phyloP scores from a whole-genome alignment of 352 stramenopile genomes.

The Phytophthora citricola region DNA sequence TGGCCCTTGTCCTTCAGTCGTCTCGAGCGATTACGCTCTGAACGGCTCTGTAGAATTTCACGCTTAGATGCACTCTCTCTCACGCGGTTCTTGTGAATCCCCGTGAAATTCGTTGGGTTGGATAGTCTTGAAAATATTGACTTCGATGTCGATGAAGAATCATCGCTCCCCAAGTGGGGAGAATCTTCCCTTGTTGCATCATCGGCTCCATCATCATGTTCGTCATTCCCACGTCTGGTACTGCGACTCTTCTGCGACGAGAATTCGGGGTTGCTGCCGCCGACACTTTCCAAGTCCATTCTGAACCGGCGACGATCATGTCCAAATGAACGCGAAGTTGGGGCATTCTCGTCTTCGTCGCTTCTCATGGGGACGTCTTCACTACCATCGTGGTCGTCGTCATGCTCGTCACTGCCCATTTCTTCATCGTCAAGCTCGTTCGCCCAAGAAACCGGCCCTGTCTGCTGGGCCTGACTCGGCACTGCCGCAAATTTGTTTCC shows the following conservation, averaged over 20 bases:
- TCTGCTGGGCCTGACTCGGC: slow-evolving; percentile 17
- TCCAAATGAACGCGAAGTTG: slow-evolving; percentile 16
- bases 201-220: slow-evolving; percentile 45
- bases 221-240: slow-evolving; percentile 43
- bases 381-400: slow-evolving; percentile 48
- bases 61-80: slow-evolving; percentile 82
- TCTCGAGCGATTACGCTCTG: slow-evolving; percentile 74
- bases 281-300: slow-evolving; percentile 62
- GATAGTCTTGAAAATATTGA: slow-evolving; percentile 89
- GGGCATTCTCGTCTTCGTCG: slow-evolving; percentile 42
- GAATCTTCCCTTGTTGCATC: slow-evolving; percentile 50
- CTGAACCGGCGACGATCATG: slow-evolving; percentile 58
- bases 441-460: slow-evolving; percentile 61
- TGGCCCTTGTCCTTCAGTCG: slow-evolving; percentile 73
- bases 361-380: slow-evolving; percentile 66
- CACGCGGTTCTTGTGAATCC: slow-evolving; percentile 89
- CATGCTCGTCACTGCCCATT: slow-evolving; percentile 48
- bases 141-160: slow-evolving; percentile 56
- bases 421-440: slow-evolving; percentile 82
- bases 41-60: slow-evolving; percentile 78
- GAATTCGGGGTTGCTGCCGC: slow-evolving; percentile 43
- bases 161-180: slow-evolving; percentile 66
- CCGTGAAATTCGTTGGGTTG: slow-evolving; percentile 89
- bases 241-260: slow-evolving; percentile 50
- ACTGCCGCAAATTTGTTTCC: slow-evolving; percentile 24